Conservation (phyloP, 2,329 filamentous ascomycete genomes). For the Botrytis elliptica region DNA sequence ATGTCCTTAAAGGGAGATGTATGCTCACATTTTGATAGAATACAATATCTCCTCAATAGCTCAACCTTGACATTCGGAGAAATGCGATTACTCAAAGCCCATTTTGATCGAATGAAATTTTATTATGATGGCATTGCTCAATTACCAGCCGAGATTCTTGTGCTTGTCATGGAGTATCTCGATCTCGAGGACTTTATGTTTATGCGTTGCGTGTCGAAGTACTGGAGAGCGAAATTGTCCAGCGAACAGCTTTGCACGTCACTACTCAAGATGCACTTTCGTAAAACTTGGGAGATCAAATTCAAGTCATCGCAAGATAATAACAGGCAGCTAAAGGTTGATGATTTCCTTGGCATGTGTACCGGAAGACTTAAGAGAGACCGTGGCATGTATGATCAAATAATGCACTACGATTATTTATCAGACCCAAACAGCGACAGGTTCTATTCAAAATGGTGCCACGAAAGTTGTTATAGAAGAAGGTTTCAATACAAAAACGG, state of each 20-base stretch:
- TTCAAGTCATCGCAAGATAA: not conserved
- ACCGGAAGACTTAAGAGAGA: not conserved
- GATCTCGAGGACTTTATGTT: conserved; percentile 31
- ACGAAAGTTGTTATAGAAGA: not conserved
- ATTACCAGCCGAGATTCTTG: conserved; percentile 31
- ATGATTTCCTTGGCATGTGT: not conserved
- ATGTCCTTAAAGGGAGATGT: not conserved
- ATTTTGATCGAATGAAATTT: conserved; percentile 20
- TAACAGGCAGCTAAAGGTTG: not conserved
- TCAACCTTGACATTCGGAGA: conserved; percentile 10
- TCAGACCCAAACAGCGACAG: not conserved
- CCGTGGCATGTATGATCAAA: not conserved
- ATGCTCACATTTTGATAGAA: not conserved
- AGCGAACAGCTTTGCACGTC: conserved; percentile 24
- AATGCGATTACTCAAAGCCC: conserved; percentile 1
- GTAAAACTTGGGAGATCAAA: conserved; percentile 7
- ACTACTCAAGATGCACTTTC: conserved; percentile 28
- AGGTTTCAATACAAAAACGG: conserved; percentile 4
- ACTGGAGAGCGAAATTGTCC: conserved; percentile 31
- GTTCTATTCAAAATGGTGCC: not conserved
- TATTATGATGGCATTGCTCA: conserved; percentile 7
- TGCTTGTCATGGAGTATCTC: conserved; percentile 27
- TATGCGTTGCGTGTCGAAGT: conserved; percentile 29
- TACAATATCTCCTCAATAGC: conserved; percentile 5
- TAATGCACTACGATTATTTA: not conserved